phyloP scores from a whole-genome alignment of 2,329 filamentous ascomycete genomes.

The Furcasterigmium sp. region DNA sequence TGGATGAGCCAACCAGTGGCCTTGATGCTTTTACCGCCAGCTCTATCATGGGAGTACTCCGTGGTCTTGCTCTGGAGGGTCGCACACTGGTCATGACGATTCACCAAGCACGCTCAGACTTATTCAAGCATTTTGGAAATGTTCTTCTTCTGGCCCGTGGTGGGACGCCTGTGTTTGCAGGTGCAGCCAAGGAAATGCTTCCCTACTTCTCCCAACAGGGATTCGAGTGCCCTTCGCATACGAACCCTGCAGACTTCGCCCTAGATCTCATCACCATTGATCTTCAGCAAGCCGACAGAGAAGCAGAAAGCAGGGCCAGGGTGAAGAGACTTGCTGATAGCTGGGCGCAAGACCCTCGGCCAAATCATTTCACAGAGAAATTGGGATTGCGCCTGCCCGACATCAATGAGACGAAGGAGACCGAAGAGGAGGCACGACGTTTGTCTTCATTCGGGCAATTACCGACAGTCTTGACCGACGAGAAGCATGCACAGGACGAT shows the following conservation, averaged over 20 bases:
- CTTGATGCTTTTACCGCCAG: slow-evolving; percentile 73
- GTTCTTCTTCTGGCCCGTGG: slow-evolving; percentile 66
- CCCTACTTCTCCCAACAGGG: slow-evolving; percentile 56
- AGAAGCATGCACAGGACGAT: neutral
- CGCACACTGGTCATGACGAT: slow-evolving; percentile 73
- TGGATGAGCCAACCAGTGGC: slow-evolving; percentile 74
- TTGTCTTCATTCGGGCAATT: no score
- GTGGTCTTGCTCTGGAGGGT: slow-evolving; percentile 65
- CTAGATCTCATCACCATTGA: slow-evolving; percentile 74
- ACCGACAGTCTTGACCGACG: neutral
- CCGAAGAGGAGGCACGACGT: no score
- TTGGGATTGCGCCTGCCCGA: slow-evolving; percentile 15
- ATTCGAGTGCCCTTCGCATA: slow-evolving; percentile 60
- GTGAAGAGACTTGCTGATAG: slow-evolving; percentile 56
- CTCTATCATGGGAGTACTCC: slow-evolving; percentile 70
- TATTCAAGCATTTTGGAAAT: slow-evolving; percentile 68
- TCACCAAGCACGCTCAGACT: slow-evolving; percentile 69
- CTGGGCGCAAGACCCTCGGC: slow-evolving; percentile 36
- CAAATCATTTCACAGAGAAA: no score
- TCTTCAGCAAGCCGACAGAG: slow-evolving; percentile 58
- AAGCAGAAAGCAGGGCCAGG: slow-evolving; percentile 56
- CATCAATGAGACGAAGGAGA: slow-evolving; percentile 22
- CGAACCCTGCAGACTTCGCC: slow-evolving; percentile 74
- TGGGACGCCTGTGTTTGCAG: slow-evolving; percentile 63
- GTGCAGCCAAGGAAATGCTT: slow-evolving; percentile 58